Conservation (phyloP, 768 basidiomycete genomes). For the Phaeotremella skinneri region DNA sequence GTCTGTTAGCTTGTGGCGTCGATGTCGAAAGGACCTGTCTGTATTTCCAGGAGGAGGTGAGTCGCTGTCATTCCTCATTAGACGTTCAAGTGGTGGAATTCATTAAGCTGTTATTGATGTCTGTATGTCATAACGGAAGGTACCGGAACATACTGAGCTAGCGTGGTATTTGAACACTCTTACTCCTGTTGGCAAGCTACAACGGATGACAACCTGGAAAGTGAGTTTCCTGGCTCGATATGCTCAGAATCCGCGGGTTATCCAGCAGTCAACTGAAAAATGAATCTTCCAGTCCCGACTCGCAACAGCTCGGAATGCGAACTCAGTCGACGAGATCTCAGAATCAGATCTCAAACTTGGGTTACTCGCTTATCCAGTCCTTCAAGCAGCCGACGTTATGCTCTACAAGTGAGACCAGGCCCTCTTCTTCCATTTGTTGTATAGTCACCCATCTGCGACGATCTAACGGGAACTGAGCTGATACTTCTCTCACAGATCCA, state of each 20-base stretch:
- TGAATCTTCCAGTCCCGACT: slow-evolving; percentile 71
- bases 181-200: slow-evolving; percentile 74
- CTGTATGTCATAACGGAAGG: too few species aligned
- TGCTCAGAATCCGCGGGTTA: too few species aligned
- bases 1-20: slow-evolving; percentile 78
- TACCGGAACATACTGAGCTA: slow-evolving; percentile 76
- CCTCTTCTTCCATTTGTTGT: neutral
- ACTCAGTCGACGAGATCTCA: slow-evolving; percentile 71
- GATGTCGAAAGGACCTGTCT: slow-evolving; percentile 70
- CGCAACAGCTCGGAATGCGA: slow-evolving; percentile 69
- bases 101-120: neutral
- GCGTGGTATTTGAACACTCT: slow-evolving; percentile 87
- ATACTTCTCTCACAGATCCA: slow-evolving; percentile 59
- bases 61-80: slow-evolving; percentile 33
- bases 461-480: neutral
- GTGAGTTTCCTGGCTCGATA: slow-evolving; percentile 52
- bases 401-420: slow-evolving; percentile 65
- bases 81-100: neutral
- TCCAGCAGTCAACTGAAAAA: neutral
- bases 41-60: slow-evolving; percentile 86
- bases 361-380: slow-evolving; percentile 84
- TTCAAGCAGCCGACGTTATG: slow-evolving; percentile 91
- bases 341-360: slow-evolving; percentile 80
- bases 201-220: slow-evolving; percentile 97
- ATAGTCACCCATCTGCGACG: too few species aligned